Conservation (phyloP, 768 basidiomycete species). For the Leccinum subtestaceum region DNA sequence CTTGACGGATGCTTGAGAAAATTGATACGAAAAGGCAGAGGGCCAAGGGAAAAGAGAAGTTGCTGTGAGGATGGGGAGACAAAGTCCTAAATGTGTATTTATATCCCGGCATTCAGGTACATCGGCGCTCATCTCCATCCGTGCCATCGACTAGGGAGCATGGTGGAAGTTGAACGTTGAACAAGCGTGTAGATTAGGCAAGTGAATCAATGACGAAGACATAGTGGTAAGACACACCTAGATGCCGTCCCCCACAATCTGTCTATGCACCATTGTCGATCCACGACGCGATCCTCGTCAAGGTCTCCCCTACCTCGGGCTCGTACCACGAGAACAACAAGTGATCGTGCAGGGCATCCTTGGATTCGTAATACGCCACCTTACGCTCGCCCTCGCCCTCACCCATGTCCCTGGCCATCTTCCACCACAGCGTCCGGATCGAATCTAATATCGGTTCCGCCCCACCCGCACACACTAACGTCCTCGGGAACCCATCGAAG, state of each 20-base stretch:
- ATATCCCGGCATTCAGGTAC: neutral
- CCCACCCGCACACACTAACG: conserved; percentile 58
- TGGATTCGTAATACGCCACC: conserved; percentile 47
- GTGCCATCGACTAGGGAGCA: too few relatives aligned
- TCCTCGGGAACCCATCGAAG: conserved; percentile 59
- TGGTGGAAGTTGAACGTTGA: neutral
- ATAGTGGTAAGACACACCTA: neutral
- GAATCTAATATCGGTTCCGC: conserved; percentile 57
- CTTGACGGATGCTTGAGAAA: conserved; percentile 6
- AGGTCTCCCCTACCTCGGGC: conserved; percentile 50
- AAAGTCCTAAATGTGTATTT: neutral
- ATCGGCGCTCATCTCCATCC: neutral
- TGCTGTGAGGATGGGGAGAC: neutral
- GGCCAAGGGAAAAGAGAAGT: neutral
- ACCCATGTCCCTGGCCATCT: conserved; percentile 54
- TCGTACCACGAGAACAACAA: conserved; percentile 51
- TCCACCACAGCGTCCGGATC: conserved; percentile 45
- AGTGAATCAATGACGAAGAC: too few relatives aligned
- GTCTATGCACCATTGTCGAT: conserved; percentile 10
- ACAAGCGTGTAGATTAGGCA: neutral
- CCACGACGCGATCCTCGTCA: conserved; percentile 52
- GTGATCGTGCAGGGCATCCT: conserved; percentile 55
- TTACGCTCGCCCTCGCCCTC: conserved; percentile 36
- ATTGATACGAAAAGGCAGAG: neutral
- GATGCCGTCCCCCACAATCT: neutral